These are phyloP conservation scores for Spinacia oleracea DNA, from an alignment of 179 eudicot genomes.

Conservation along the genomic window DNA sequence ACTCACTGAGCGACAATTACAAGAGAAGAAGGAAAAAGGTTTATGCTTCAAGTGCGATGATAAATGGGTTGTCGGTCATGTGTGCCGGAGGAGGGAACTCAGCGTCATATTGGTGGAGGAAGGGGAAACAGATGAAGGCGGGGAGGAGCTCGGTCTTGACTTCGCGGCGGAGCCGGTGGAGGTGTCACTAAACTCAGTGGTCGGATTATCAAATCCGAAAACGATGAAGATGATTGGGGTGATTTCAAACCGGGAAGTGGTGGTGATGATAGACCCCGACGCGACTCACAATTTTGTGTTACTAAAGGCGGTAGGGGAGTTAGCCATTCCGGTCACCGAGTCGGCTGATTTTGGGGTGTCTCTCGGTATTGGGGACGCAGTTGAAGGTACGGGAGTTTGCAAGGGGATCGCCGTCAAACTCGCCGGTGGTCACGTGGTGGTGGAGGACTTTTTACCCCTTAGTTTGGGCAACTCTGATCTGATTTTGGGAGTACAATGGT, in stretches of 20 bases:
- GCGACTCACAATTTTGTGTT: too few species aligned
- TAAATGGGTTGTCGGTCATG: not conserved
- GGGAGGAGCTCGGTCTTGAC: not conserved
- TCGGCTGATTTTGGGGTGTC: too few species aligned
- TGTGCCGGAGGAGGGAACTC: not conserved
- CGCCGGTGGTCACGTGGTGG: too few species aligned
- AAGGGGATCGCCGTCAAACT: too few species aligned
- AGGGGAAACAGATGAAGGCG: too few species aligned
- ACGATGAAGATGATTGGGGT: not conserved
- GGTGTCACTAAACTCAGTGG: not conserved
- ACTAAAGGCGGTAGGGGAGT: too few species aligned
- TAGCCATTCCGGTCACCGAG: too few species aligned
- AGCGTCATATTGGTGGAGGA: not conserved
- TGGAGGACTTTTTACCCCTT: too few species aligned
- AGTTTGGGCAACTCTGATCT: too few species aligned
- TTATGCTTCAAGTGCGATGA: not conserved
- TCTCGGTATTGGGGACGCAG: too few species aligned
- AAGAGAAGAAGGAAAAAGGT: not conserved
- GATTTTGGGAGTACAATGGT: too few species aligned
- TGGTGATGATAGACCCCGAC: not conserved
- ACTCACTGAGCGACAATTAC: not conserved
- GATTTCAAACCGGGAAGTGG: not conserved
- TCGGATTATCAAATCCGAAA: not conserved
- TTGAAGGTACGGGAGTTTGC: too few species aligned
- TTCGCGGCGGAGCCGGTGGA: not conserved